Evolutionary conservation across 208 protist species (phyloP).

Genomic region (Giardia muris): DNA sequence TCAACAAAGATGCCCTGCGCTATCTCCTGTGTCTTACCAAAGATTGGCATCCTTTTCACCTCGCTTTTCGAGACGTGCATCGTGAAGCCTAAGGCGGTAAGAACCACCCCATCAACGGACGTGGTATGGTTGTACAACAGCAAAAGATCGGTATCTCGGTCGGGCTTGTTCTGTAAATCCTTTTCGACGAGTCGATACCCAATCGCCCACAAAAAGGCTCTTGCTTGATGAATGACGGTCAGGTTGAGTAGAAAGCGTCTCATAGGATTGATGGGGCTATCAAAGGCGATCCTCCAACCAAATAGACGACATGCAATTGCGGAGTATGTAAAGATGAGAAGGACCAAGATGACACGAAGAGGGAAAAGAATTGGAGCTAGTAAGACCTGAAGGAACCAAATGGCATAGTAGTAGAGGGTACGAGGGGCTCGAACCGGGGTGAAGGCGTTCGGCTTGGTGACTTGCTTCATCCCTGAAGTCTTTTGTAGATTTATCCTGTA

Average conservation of each 20-base stretch:
- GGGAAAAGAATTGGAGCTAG: not conserved
- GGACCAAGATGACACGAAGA: not conserved
- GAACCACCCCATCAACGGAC: not conserved
- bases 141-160: not conserved
- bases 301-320: not conserved
- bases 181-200: not conserved
- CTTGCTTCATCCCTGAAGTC: too few relatives aligned
- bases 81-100: not conserved
- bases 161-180: not conserved
- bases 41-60: not conserved
- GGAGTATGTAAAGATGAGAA: not conserved
- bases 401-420: not conserved
- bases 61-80: not conserved
- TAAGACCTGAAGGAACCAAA: not conserved
- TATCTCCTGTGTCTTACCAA: not conserved
- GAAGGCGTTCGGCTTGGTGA: not conserved
- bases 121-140: not conserved
- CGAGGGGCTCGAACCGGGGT: not conserved
- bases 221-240: not conserved
- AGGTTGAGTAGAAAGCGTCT: not conserved
- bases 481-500: too few relatives aligned
- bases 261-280: not conserved
- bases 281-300: not conserved
- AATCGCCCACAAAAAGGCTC: not conserved
- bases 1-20: not conserved